Evolutionary conservation across 2,329 filamentous ascomycete species (phyloP), one percentile per base, ranked within the genome.

Genomic region (Huntiella abstrusa): DNA sequence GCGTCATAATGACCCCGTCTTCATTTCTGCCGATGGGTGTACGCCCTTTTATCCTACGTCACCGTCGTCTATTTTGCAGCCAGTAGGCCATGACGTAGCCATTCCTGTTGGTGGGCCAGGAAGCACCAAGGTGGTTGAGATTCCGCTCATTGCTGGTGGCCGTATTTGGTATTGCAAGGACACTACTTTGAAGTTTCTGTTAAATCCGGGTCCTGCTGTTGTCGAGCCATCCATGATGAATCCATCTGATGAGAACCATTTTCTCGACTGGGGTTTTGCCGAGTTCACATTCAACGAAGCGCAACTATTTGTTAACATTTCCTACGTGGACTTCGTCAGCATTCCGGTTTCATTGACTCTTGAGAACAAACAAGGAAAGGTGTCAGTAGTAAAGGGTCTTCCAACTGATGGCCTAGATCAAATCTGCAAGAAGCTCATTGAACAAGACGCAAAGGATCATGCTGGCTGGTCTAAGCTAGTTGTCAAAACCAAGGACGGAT

Each of bases 211-310:
- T 12, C 77, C 82, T 5, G 77, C 73, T 1, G 66, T 87, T 11
- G 81, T 86, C 38, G 81, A 86, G 60, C 83, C 83, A 0, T 78
- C 76, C 7, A 74, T 79, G 19, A 79, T 73, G 32, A 86, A 86
- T 58, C 58, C 66, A 0, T 58, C 67, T 0, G 79, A 83, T 54
- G 60, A 67, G 2, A 83, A 81, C 57, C 75, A 75, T 56, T 62
- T 69, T 33, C 61, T 70, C 40, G 61, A 66, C 49, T 83, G 78
- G 78, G 70, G 68, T 22, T 83, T 83, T 56, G 75, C 69, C 62
- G 79, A 83, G 59, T 77, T 81, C 54, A 80, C 77, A 12, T 80
- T 70, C 60, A 80, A 80, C 58, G 54, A 60, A 33, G 55, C 58
- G 32, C 67, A 80, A 58, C 60, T 82, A 4, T 83, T 73, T 55